A percentile compares a stretch with the other conserved stretches of the same genome.
Evolutionary conservation across 257 asterid species (phyloP).

Genomic region (Ajuga chamaepitys): DNA sequence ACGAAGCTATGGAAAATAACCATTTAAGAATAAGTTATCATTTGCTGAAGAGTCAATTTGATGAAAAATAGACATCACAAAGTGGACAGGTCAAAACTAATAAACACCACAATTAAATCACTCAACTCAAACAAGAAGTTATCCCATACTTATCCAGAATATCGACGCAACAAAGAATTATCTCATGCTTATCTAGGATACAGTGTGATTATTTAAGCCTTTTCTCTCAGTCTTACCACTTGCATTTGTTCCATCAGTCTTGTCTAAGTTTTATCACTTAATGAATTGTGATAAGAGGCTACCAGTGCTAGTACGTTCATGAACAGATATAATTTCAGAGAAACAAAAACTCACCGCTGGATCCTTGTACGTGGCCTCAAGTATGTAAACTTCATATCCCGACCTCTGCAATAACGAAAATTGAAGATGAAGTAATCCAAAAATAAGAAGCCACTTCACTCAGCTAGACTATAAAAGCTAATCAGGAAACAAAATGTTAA

Average conservation of each 20-base stretch:
- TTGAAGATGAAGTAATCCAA: slow-evolving; percentile 14
- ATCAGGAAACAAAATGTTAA: slow-evolving; percentile 7
- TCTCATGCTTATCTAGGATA: not conserved
- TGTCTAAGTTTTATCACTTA: not conserved
- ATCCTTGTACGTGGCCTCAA: slow-evolving; percentile 93
- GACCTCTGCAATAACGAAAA: slow-evolving; percentile 70
- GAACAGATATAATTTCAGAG: not conserved
- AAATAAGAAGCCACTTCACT: slow-evolving; percentile 4
- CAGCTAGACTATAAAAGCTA: slow-evolving; percentile 6
- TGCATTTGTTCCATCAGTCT: not conserved
- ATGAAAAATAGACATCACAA: not conserved
- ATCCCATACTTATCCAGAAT: not conserved
- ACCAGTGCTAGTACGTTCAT: not conserved
- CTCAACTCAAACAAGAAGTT: not conserved
- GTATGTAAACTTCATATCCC: slow-evolving; percentile 90
- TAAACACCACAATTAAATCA: not conserved
- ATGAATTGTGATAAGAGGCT: not conserved
- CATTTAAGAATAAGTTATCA: not conserved
- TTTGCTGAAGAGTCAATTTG: not conserved
- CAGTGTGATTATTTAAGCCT: not conserved
- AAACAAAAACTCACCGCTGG: slow-evolving; percentile 63
- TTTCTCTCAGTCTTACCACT: not conserved
- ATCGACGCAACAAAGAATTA: not conserved
- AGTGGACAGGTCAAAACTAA: not conserved
- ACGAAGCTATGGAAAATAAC: not conserved